Evolutionary conservation across 129 eudicot genomes (phyloP), one percentile per base, ranked within the genome.

Genomic region (Silybum marianum): DNA sequence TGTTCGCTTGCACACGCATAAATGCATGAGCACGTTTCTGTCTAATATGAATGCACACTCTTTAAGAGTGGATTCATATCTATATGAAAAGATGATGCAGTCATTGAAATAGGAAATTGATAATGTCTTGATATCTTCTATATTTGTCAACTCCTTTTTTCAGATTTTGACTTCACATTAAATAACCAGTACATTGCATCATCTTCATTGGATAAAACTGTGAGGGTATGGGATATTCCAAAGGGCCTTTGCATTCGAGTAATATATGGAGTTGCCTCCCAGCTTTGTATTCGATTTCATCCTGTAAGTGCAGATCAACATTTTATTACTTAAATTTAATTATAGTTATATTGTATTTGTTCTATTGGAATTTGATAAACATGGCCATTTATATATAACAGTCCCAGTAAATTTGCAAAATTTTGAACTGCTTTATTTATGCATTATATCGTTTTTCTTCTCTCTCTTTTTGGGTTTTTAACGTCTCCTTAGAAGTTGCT

Each of bases 141-240:
- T 62, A 21, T 63, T 3, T 71, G 8, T 71, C 34, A 74, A 39
- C 46, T 21, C 16, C 63, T 58, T 72, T 72, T 84, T 81, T 72
- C 95, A 92, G 99, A 95, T 89, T 95, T 95, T 76, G 99, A 95
- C 88, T 95, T 95, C 90, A 85, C 99, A 42, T 69, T 93, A 74
- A 91, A 85, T 88, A 95, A 95, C 86, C 98, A 92, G 84, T 95
- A 95, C 84, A 93, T 95, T 85, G 98, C 99, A 76, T 95, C 99
- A 63, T 87, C 98, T 74, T 95, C 99, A 30, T 65, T 90, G 87
- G 99, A 95, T 78, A 95, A 95, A 91, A 95, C 99, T 78, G 98
- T 95, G 69, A 82, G 99, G 89, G 96, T 95, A 3, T 95, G 99
- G 99, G 99, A 95, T 86, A 92, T 95, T 54, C 88, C 97, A 24